Evolutionary conservation across 2,329 filamentous ascomycete genomes (phyloP), one percentile per base, ranked within the genome.

Genomic region (Venturia oleaginea): DNA sequence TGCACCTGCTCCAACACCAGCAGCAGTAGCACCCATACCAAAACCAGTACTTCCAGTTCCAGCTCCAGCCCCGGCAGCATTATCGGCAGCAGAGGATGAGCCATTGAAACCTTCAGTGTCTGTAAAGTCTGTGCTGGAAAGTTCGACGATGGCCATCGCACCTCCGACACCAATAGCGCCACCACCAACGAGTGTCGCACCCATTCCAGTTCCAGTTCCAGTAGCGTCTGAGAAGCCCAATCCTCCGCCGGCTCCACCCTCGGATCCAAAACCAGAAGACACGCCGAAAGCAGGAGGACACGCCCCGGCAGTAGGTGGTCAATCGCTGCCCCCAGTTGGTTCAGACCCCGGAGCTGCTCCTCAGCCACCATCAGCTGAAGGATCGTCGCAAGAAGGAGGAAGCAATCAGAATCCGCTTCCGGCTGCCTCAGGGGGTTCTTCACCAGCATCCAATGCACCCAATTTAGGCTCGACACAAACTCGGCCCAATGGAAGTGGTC

Each of bases 1-100:
- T 83, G 81, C 30, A 80, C 83, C 65, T 85, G 83, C 70, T 82
- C 82, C 0, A 81, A 84, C 62, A 78, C 84, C 22, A 81, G 77
- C 11, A 80, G 79, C 65, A 81, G 81, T 64, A 81, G 76, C 0
- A 72, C 85, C 13, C 76, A 79, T 65, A 77, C 76, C 43, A 82
- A 27, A 51, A 27, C 46, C 46, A 4, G 46, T 22, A 27, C 22
- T 51, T 46, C n/a, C 42, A 22, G 42, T 38, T 38, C 81, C 24
- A 75, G 84, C 71, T 86, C 24, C 24, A n/a, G 24, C 69, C 17
- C 57, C 27, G 15, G 38, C 38, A 40, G 38, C 38, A 1, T 5
- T 15, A 19, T 8, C 19, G 57, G 10, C 34, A 7, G 10, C 34
- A 7, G 57, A 40, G 22, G 34, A 59, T 8, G 32, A 43, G 32